Conservation (phyloP, 352 stramenopile species). For the Globisporangium splendens region DNA sequence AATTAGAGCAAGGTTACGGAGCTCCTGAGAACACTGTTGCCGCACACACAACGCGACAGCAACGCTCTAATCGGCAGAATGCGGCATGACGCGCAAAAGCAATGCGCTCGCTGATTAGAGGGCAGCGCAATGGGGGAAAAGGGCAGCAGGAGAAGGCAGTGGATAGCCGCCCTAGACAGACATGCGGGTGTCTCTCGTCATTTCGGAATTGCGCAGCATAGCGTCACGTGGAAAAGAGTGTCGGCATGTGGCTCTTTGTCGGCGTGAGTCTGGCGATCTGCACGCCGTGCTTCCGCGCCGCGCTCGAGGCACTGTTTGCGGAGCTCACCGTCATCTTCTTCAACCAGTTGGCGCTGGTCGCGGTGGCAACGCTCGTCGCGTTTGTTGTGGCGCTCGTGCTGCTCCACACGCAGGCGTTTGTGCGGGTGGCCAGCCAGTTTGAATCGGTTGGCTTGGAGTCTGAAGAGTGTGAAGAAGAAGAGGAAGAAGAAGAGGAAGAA, state of each 20-base stretch:
- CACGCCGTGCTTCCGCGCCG: slow-evolving; percentile 46
- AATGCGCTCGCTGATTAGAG: too few species aligned
- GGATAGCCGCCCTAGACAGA: too few species aligned
- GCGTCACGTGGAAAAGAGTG: background rate
- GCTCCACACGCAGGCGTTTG: slow-evolving; percentile 22
- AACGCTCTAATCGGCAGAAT: too few species aligned
- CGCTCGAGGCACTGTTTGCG: slow-evolving; percentile 56
- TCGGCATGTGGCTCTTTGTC: slow-evolving; percentile 55
- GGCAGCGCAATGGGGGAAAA: too few species aligned
- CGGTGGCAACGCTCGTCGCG: slow-evolving; percentile 21
- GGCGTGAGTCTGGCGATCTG: slow-evolving; percentile 50
- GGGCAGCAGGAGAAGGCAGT: too few species aligned
- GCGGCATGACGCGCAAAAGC: too few species aligned
- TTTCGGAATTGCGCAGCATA: slow-evolving; percentile 9
- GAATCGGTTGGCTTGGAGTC: background rate
- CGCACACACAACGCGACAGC: too few species aligned
- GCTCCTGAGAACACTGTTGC: too few species aligned
- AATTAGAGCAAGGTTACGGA: too few species aligned
- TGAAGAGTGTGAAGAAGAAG: background rate
- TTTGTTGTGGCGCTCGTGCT: slow-evolving; percentile 18
- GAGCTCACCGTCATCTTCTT: slow-evolving; percentile 66
- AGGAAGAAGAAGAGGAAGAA: slow-evolving; percentile 2
- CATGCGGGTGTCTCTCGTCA: background rate
- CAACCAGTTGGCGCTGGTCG: slow-evolving; percentile 42
- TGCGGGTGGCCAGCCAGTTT: background rate